These are phyloP conservation scores for Alternaria triticimaculans DNA, from an alignment of 2,329 filamentous ascomycete species.

Conservation along the genomic window DNA sequence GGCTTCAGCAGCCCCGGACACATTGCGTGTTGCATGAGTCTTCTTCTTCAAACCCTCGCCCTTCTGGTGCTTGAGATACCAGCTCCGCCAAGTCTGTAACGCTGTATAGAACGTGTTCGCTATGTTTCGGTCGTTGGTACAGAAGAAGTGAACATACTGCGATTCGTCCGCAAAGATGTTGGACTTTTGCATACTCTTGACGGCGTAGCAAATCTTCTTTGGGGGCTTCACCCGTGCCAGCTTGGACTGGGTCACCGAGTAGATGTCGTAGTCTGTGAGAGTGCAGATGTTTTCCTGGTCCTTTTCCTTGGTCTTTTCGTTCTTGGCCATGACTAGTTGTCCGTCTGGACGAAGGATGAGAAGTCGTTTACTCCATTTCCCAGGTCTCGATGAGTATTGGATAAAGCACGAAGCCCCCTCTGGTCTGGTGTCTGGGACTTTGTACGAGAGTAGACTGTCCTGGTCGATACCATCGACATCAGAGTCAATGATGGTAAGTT, in stretches of 20 bases:
- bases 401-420: constrained; percentile 72
- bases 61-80: constrained; percentile 82
- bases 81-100: constrained; percentile 85
- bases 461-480: constrained; percentile 61
- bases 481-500: constrained; percentile 70
- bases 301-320: constrained; percentile 63
- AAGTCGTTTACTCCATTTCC: constrained; percentile 88
- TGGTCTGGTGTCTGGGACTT: constrained; percentile 70
- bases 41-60: constrained; percentile 60
- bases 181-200: constrained; percentile 92
- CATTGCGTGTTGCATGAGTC: constrained; percentile 34
- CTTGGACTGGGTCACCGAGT: constrained; percentile 74
- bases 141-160: constrained; percentile 93
- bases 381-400: constrained; percentile 79
- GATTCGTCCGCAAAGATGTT: constrained; percentile 81
- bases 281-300: constrained; percentile 77
- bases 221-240: constrained; percentile 78
- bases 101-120: constrained; percentile 73
- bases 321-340: constrained; percentile 75
- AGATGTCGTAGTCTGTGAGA: constrained; percentile 91
- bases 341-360: constrained; percentile 76
- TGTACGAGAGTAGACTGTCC: constrained; percentile 68
- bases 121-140: constrained; percentile 72
- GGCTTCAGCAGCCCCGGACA: constrained; percentile 23
- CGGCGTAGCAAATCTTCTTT: constrained; percentile 82